Percentiles rank a stretch among this genome's conserved stretches.
Evolutionary conservation across 176 grass and related monocot species (phyloP).

Genomic region (Phyllostachys edulis): DNA sequence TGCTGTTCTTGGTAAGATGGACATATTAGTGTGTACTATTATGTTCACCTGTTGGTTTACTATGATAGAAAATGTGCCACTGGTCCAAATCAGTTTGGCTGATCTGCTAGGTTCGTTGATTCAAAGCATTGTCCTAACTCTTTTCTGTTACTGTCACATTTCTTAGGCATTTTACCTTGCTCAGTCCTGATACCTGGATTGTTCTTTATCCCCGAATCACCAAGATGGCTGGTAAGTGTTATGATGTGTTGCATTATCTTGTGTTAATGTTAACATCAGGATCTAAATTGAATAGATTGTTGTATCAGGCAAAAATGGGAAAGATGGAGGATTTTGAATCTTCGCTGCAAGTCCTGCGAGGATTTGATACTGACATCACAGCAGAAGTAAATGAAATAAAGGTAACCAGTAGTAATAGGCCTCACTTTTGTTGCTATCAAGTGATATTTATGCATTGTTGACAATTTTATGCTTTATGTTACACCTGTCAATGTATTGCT

Average conservation of each 20-base stretch:
- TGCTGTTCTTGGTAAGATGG: conserved; percentile 71
- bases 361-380: conserved; percentile 93
- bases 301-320: conserved; percentile 73
- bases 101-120: background rate
- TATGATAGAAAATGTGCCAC: conserved; percentile 20
- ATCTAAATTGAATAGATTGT: too few species aligned
- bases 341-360: conserved; percentile 90
- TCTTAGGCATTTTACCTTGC: conserved; percentile 81
- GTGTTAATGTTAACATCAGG: too few species aligned
- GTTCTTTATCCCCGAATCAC: too few species aligned
- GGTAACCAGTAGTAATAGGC: conserved; percentile 35
- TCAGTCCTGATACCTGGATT: conserved; percentile 73
- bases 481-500: conserved; percentile 18
- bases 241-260: background rate
- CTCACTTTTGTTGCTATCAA: conserved; percentile 12
- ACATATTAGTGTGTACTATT: background rate
- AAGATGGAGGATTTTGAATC: conserved; percentile 91
- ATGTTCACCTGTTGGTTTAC: conserved; percentile 16
- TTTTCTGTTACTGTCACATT: conserved; percentile 19
- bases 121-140: conserved; percentile 16
- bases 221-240: background rate
- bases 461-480: conserved; percentile 26
- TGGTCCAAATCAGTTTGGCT: background rate
- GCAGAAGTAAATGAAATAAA: conserved; percentile 96
- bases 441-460: background rate